Percentiles rank a stretch among this genome's conserved stretches.
Evolutionary conservation across 495 filamentous ascomycete species (phyloP).

Genomic region (Daldinia bambusicola): DNA sequence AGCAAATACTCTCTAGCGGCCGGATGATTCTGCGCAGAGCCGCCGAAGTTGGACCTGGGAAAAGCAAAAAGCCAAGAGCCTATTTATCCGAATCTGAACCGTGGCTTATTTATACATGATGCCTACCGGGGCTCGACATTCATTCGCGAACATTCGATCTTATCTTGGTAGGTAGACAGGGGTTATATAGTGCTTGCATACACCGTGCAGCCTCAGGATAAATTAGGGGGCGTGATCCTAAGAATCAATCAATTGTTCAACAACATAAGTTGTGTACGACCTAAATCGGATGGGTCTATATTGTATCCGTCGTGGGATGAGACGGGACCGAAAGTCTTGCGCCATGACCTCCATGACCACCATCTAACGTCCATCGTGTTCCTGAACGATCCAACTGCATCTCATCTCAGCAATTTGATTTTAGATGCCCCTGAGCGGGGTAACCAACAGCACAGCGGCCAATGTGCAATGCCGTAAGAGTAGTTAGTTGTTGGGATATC

Average conservation of each 20-base stretch:
- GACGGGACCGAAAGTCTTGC: constrained; percentile 4
- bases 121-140: constrained; percentile 11
- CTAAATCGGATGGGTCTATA: constrained; percentile 5
- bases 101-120: constrained; percentile 16
- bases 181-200: constrained; percentile 31
- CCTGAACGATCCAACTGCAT: constrained; percentile 3
- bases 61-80: constrained; percentile 29
- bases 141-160: constrained; percentile 25
- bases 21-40: constrained; percentile 36
- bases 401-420: background rate
- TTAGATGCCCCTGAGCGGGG: constrained; percentile 24
- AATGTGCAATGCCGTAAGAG: constrained; percentile 16
- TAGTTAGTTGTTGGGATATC: background rate
- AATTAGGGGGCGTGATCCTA: constrained; percentile 40
- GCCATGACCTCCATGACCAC: constrained; percentile 6
- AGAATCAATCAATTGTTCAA: constrained; percentile 14
- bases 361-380: constrained; percentile 6
- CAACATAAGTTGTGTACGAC: constrained; percentile 10
- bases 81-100: constrained; percentile 39
- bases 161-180: constrained; percentile 29
- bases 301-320: constrained; percentile 20
- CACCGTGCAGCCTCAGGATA: constrained; percentile 43
- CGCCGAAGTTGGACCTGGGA: constrained; percentile 41
- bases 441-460: constrained; percentile 13
- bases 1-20: constrained; percentile 23